These are phyloP conservation scores for Yarrowia yakushimensis DNA, from an alignment of 805 yeast species.

Conservation along the genomic window DNA sequence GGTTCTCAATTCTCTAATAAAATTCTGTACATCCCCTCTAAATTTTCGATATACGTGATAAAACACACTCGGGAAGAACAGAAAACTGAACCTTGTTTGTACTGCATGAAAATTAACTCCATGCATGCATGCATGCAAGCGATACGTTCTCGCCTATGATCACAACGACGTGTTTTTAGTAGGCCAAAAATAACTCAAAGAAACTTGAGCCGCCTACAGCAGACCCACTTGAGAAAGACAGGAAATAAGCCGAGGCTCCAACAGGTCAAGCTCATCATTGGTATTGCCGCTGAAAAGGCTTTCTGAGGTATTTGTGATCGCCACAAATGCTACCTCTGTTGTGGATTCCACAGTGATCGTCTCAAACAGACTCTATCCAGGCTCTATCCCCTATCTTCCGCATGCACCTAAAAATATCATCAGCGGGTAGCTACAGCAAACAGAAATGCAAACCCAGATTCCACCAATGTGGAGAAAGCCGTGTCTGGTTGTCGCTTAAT, in stretches of 20 bases:
- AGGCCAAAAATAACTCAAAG: neutral
- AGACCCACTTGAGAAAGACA: neutral
- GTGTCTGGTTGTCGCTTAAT: too few relatives aligned
- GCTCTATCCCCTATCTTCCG: slow-evolving; percentile 1
- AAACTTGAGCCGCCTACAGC: neutral
- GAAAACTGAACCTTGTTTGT: neutral
- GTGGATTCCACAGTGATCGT: neutral
- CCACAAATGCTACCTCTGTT: neutral
- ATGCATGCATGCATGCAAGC: neutral
- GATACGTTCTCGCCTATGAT: neutral
- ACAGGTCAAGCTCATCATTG: neutral
- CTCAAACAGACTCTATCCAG: neutral
- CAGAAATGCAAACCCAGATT: neutral
- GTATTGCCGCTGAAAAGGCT: neutral
- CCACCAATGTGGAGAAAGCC: neutral
- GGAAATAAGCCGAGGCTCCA: neutral
- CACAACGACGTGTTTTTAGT: neutral
- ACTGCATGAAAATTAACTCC: neutral
- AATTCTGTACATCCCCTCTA: too few relatives aligned
- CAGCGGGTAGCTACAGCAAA: neutral
- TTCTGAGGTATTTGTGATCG: neutral
- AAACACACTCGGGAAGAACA: neutral
- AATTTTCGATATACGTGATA: too few relatives aligned
- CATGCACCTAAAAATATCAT: neutral
- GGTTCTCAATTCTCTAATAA: too few relatives aligned